Evolutionary conservation across 345 rosid genomes (phyloP).

Genomic region (Lenwebbia sp.): DNA sequence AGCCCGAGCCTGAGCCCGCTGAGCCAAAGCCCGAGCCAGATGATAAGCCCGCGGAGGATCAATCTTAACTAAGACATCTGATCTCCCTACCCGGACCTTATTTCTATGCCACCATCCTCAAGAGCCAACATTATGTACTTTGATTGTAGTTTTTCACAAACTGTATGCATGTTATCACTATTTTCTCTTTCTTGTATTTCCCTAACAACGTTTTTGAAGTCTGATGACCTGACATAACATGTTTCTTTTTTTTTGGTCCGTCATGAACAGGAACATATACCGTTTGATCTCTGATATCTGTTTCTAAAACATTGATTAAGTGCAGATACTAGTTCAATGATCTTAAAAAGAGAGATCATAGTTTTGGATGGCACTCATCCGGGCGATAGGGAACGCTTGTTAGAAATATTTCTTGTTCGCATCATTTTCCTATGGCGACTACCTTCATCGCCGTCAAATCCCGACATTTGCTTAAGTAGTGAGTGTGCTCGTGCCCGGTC

Average conservation of each 20-base stretch:
- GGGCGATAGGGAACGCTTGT: neutral
- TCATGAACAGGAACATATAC: neutral
- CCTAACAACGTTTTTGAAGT: neutral
- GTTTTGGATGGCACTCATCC: neutral
- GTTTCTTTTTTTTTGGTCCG: neutral
- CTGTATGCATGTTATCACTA: neutral
- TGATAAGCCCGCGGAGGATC: neutral
- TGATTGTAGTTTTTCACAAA: neutral
- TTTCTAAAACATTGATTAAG: neutral
- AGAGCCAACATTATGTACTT: neutral
- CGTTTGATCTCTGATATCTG: neutral
- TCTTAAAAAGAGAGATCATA: neutral
- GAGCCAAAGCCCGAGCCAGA: neutral
- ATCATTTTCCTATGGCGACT: neutral
- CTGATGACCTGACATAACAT: neutral
- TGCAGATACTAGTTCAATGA: neutral
- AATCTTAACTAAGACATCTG: neutral
- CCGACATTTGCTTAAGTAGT: neutral
- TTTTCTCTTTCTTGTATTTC: neutral
- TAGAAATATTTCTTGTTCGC: neutral
- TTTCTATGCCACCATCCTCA: neutral
- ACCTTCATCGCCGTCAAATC: neutral
- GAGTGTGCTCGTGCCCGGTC: neutral
- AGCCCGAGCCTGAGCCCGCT: constrained; percentile 15
- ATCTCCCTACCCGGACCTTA: neutral